A percentile compares a stretch with the other conserved stretches of the same genome.
These are phyloP conservation scores for Podaxis mareebaensis DNA, from an alignment of 768 basidiomycete species.

Conservation along the genomic window DNA sequence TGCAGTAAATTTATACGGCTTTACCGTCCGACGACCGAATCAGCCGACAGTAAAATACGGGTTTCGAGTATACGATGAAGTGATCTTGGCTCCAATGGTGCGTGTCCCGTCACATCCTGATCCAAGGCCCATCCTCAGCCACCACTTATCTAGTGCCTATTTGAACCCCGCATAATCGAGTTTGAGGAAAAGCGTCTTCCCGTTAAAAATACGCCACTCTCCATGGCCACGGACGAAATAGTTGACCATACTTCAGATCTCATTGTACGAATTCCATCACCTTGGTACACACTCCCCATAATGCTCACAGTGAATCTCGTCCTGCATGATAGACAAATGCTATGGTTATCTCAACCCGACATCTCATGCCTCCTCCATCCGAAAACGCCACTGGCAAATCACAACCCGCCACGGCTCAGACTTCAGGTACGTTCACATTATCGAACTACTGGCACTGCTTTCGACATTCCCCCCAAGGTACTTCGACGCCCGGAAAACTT, in stretches of 20 bases:
- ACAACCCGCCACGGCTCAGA: conserved; percentile 22
- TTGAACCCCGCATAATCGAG: conserved; percentile 91
- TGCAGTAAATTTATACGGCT: conserved; percentile 87
- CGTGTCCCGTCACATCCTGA: conserved; percentile 21
- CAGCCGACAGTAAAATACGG: conserved; percentile 84
- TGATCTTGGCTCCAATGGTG: conserved; percentile 93
- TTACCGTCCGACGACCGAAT: conserved; percentile 78
- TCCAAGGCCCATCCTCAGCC: conserved; percentile 3
- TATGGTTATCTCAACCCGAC: conserved; percentile 89
- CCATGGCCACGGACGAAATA: conserved; percentile 77
- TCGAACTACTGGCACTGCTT: not conserved
- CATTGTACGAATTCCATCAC: conserved; percentile 39
- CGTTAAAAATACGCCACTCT: conserved; percentile 37
- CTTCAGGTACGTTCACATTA: conserved; percentile 4
- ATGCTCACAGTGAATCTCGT: not conserved
- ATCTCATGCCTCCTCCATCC: conserved; percentile 52
- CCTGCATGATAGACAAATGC: conserved; percentile 68
- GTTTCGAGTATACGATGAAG: conserved; percentile 91
- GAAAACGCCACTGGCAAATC: conserved; percentile 28
- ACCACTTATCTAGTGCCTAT: conserved; percentile 68
- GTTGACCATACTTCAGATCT: conserved; percentile 54
- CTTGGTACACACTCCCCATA: not conserved
- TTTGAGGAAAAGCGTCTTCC: conserved; percentile 71
- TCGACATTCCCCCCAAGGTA: conserved; percentile 4
- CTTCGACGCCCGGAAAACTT: conserved; percentile 14